Evolutionary conservation across 2,329 filamentous ascomycete genomes (phyloP).

Genomic region (Hypoxylon rubiginosum): DNA sequence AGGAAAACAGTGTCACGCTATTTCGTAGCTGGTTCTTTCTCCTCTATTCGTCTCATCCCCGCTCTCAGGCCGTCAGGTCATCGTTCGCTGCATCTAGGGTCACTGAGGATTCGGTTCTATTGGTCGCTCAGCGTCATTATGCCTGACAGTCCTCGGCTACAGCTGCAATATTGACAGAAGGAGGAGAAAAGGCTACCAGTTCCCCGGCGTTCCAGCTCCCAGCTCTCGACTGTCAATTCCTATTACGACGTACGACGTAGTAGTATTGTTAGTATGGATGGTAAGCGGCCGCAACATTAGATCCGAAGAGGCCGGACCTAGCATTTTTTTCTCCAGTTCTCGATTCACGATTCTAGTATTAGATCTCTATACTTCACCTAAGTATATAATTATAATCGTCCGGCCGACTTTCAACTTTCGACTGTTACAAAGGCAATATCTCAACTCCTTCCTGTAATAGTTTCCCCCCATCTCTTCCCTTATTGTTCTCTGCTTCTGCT

Average conservation of each 20-base stretch:
- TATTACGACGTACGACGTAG: slow-evolving; percentile 30
- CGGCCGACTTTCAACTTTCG: not conserved
- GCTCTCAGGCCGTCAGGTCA: not conserved
- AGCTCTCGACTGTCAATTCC: slow-evolving; percentile 2
- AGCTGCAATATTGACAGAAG: slow-evolving; percentile 14
- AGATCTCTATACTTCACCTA: not conserved
- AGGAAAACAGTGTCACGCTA: slow-evolving; percentile 18
- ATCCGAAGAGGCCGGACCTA: slow-evolving; percentile 23
- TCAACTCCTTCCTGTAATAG: not conserved
- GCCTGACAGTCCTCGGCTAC: slow-evolving; percentile 13
- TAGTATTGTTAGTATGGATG: slow-evolving; percentile 11
- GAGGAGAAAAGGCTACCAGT: slow-evolving; percentile 15
- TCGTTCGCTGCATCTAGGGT: slow-evolving; percentile 20
- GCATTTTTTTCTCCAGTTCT: not conserved
- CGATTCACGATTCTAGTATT: not conserved
- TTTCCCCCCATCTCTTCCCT: not conserved
- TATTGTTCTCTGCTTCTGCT: slow-evolving; percentile 13
- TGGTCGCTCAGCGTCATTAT: slow-evolving; percentile 21
- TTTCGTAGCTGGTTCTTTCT: not conserved
- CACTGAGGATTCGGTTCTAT: slow-evolving; percentile 16
- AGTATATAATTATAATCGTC: slow-evolving; percentile 11
- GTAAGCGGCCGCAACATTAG: slow-evolving; percentile 25
- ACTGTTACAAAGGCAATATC: not conserved
- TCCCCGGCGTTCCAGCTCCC: slow-evolving; percentile 6
- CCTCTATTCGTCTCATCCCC: slow-evolving; percentile 10